Conservation (phyloP, 2,329 filamentous ascomycete species). For the Apiospora marii region DNA sequence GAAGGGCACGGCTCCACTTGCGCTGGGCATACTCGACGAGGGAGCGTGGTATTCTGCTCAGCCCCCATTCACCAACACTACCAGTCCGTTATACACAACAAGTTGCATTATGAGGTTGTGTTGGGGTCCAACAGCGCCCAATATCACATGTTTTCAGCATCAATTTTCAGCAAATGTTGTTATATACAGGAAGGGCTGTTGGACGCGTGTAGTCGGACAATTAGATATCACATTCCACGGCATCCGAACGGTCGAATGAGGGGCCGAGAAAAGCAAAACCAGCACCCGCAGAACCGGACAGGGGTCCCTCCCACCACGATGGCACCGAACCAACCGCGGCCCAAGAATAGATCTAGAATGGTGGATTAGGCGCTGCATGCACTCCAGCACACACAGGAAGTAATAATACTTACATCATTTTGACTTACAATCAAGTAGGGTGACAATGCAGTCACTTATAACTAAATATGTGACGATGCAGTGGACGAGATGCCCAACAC, state of each 20-base stretch:
- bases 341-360: neutral
- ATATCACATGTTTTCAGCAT: neutral
- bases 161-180: neutral
- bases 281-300: neutral
- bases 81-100: neutral
- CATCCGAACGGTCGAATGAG: neutral
- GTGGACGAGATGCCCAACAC: neutral
- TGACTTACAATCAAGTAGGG: neutral
- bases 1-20: neutral
- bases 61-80: neutral
- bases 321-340: neutral
- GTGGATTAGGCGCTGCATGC: neutral
- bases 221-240: neutral
- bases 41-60: neutral
- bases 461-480: neutral
- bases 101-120: neutral
- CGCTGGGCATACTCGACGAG: neutral
- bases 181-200: neutral
- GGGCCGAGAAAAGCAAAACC: neutral
- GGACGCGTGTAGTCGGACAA: neutral
- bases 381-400: neutral
- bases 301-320: neutral
- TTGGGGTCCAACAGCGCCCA: neutral
- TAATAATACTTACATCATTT: neutral
- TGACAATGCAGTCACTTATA: too few species aligned